Evolutionary conservation across 2,329 filamentous ascomycete species (phyloP).

Genomic region (Cordyceps pruinosa): DNA sequence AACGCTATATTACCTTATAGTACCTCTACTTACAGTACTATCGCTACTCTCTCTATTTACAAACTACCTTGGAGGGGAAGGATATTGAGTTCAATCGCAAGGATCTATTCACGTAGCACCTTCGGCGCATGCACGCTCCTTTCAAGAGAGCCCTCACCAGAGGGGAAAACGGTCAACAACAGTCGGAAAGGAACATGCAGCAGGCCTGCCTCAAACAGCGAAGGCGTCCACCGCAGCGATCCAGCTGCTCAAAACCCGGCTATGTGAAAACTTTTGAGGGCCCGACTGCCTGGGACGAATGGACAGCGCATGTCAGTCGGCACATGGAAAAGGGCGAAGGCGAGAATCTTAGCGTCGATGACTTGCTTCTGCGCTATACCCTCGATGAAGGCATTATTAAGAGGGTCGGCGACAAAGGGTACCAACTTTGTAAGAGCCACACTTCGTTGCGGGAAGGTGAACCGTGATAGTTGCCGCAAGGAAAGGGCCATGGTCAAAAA

Average conservation of each 20-base stretch:
- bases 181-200: slow-evolving; percentile 62
- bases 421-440: slow-evolving; percentile 6
- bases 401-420: slow-evolving; percentile 30
- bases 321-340: slow-evolving; percentile 76
- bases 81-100: slow-evolving; percentile 83
- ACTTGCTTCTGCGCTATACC: slow-evolving; percentile 53
- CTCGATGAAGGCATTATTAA: slow-evolving; percentile 59
- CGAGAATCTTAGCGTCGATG: slow-evolving; percentile 49
- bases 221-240: slow-evolving; percentile 61
- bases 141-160: slow-evolving; percentile 52
- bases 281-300: slow-evolving; percentile 72
- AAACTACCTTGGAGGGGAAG: slow-evolving; percentile 46
- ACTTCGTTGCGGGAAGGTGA: too few relatives aligned
- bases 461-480: too few relatives aligned
- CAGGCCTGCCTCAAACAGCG: slow-evolving; percentile 64
- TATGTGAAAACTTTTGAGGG: slow-evolving; percentile 68
- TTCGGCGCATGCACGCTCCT: slow-evolving; percentile 86
- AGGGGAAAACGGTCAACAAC: slow-evolving; percentile 47
- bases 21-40: slow-evolving; percentile 69
- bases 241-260: slow-evolving; percentile 63
- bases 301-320: slow-evolving; percentile 85
- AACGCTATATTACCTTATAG: slow-evolving; percentile 84
- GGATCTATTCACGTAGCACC: slow-evolving; percentile 90
- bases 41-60: slow-evolving; percentile 55
- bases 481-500: slow-evolving; percentile 23